Base-by-base conservation (phyloP, 140 eudicot species). In the Senecio squalidus region DNA sequence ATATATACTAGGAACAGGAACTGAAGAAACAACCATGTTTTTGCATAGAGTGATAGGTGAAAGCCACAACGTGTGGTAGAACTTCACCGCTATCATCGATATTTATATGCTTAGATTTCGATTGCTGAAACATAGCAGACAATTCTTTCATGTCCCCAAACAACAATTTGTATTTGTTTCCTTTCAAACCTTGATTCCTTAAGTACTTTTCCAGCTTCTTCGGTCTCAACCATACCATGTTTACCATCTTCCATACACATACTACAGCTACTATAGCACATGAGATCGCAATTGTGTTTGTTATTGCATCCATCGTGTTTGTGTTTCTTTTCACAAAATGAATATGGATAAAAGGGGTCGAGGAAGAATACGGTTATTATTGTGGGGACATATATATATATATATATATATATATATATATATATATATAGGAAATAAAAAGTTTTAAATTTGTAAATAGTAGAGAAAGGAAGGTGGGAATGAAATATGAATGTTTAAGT, bases 181-280 rank as follows among this genome's bases (percentile, higher is more conserved):
- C 82, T 2, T 10, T 23, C 2, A 77, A 75, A 23, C 82, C 82
- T 52, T 77, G 78, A 9, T 56, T 57, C 51, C 82, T 60, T 33
- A 77, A 39, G 22, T 29, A 20, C 40, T 54, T 77, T 49, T 77
- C 78, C 38, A 72, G 58, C 64, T 55, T 77, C 40, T 59, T 77
- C 18, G 82, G 82, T 61, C 58, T 67, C n/a, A 77, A 28, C 78
- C 78, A 72, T 6, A 38, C 72, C 68, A 75, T 68, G 15, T 73
- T 69, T 52, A 62, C 29, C 31, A 62, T 5, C 36, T 69, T 45
- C 62, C 71, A 71, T 44, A 39, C 28, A 6, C 56, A 67, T 21
- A 66, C 11, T 70, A 52, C 52, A 58, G 49, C 58, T 60, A 26
- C 75, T 40, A 70, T 3, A 1, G 51, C 69, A 61, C 30, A 28